Base-by-base conservation (phyloP, 148 eudicot species). In the Dianthus caryophyllus region DNA sequence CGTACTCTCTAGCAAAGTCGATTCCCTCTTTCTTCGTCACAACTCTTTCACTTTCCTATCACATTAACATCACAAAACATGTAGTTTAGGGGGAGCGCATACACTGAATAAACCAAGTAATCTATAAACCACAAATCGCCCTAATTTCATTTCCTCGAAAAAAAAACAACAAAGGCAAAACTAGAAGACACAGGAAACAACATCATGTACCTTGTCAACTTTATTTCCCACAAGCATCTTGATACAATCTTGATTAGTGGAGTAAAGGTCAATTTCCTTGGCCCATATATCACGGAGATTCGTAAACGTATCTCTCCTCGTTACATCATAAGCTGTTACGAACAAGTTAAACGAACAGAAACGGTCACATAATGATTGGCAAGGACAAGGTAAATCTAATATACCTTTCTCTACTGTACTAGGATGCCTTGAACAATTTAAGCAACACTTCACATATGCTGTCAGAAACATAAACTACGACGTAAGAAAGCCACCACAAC, bases 141-240 rank as follows among this genome's bases (percentile, higher is more conserved):
- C 38, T 2, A n/a, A 15, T 31, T 38, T 61, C 27, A 61, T 38
- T 36, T 27, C 47, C 61, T 39, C 24, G 17, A 38, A 26, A 39
- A 36, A 44, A 41, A 53, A 6, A 18, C 17, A 14, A 27, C 27
- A 22, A 64, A 29, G 3, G 50, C 38, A 57, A 29, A 58, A 65
- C 22, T 57, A 57, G 17, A 36, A 70, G 64, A 8, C n/a, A 48
- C 9, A 62, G 20, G 18, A 51, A 5, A 48, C 16, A 48, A 51
- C 17, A 46, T 16, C 17, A 30, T 50, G 43, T 84, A 92, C 97
- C 96, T 89, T 92, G 70, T 92, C 97, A 70, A 92, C 96, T 81
- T 92, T 92, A 75, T 92, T 92, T 68, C 96, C 97, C 15, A 92
- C 97, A 69, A 92, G 96, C 97, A 92, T 92, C 85, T 87, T 92